A percentile compares a stretch with the other conserved stretches of the same genome.
These are phyloP conservation scores for Trametes versicolor DNA, from an alignment of 1,284 basidiomycete species.

Conservation along the genomic window DNA sequence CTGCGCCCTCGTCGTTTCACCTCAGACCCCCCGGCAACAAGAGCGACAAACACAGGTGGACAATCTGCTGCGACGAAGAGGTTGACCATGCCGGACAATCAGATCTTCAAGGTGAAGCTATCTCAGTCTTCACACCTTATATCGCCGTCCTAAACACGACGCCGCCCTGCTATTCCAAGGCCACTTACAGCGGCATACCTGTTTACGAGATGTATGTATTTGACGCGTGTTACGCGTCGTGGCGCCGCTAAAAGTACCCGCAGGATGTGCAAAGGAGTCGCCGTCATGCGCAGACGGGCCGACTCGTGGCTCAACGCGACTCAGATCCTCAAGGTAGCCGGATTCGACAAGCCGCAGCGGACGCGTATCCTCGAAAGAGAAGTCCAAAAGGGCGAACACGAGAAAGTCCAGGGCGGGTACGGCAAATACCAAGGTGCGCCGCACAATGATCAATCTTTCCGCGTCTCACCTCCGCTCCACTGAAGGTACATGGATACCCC, in stretches of 20 bases:
- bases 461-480: conserved; percentile 1
- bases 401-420: conserved; percentile 99
- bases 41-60: not conserved
- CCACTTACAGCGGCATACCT: conserved; percentile 88
- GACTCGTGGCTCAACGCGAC: conserved; percentile 99
- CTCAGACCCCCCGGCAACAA: not conserved
- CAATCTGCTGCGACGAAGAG: not conserved
- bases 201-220: conserved; percentile 84
- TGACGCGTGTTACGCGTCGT: conserved; percentile 48
- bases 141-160: conserved; percentile 23
- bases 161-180: conserved; percentile 53
- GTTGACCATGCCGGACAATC: conserved; percentile 71
- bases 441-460: not conserved
- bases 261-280: conserved; percentile 95
- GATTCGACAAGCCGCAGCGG: conserved; percentile 98
- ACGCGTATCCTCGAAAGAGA: conserved; percentile 98
- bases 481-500: conserved; percentile 97
- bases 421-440: conserved; percentile 96
- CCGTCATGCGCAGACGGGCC: conserved; percentile 95
- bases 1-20: conserved; percentile 1
- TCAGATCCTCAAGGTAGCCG: conserved; percentile 98
- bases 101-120: conserved; percentile 77
- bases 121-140: conserved; percentile 27
- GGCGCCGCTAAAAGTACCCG: conserved; percentile 46
- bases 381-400: conserved; percentile 98